Evolutionary conservation across 192 early-diverging fungal genomes (phyloP), one percentile per base, ranked within the genome.

Genomic region (Lunasporangiospora selenospora): DNA sequence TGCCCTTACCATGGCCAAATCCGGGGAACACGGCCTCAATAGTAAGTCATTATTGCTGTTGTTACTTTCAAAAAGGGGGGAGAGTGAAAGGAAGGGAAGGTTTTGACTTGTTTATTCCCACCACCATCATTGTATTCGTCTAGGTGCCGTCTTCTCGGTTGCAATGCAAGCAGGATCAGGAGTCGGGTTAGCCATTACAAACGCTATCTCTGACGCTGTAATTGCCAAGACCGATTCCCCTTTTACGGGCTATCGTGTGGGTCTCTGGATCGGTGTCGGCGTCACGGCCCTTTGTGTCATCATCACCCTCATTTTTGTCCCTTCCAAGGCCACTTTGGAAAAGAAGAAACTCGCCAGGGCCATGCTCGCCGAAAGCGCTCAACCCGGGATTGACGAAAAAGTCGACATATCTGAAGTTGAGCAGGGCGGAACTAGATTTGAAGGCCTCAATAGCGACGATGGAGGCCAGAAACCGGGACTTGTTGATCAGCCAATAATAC

Each of bases 151-250:
- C 21, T 78, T 73, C 54, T 65, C 62, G 6, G 69, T 71, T 11
- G 76, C 76, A 18, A 71, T 70, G 67, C 76, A 78, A 33, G 57
- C 69, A 15, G 76, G 76, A 57, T 78, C 76, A 26, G 76, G 62
- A 23, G 56, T 78, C 21, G 76, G 76, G 24, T 41, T 73, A 8
- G 67, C 76, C n/a, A 78, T 78, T 34, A 78, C 64, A 24, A 77
- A 67, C n/a, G 73, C 67, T 37, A 58, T 76, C 29, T 66, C 67
- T 33, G 47, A 64, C 5, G 67, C 75, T 9, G 78, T 76, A 16
- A 75, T 66, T 37, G 37, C 44, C n/a, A 38, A 51, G 19, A 73
- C 69, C 2, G 69, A 61, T 31, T 61, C 54, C 4, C 54, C 40
- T 24, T 24, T 73, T 32, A 73, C 62, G 26, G 69, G 69, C 23